Evolutionary conservation across 1,284 basidiomycete genomes (phyloP).

Genomic region (Pascua sp.): DNA sequence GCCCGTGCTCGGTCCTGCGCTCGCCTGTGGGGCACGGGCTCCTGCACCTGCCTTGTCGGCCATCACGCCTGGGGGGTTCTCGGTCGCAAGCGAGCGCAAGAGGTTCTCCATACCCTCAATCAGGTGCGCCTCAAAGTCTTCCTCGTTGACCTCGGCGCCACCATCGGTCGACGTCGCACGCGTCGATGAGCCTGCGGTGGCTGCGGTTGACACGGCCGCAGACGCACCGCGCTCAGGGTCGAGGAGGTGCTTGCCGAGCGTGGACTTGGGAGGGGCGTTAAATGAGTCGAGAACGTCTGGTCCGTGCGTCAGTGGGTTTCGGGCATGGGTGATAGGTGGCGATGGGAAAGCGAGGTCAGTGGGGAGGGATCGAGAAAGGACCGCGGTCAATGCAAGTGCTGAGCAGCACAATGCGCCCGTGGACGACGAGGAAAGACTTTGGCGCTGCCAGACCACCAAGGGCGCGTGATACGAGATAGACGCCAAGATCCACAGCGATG

Average conservation of each 20-base stretch:
- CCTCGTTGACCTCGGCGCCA: conserved; percentile 34
- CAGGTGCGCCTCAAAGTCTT: conserved; percentile 65
- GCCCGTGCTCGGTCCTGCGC: neutral
- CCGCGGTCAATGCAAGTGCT: no score
- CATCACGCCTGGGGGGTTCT: conserved; percentile 31
- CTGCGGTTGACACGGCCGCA: conserved; percentile 17
- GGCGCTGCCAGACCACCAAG: no score
- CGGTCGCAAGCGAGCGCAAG: conserved; percentile 62
- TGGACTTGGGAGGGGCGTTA: conserved; percentile 22
- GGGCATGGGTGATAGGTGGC: neutral
- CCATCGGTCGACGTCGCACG: no score
- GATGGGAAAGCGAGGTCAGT: neutral
- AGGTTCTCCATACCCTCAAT: conserved; percentile 80
- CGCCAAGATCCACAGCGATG: no score
- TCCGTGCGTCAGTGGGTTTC: neutral
- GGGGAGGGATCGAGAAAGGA: no score
- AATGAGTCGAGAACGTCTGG: conserved; percentile 47
- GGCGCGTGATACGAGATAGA: no score
- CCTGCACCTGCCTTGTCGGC: neutral
- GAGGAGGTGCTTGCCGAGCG: conserved; percentile 8
- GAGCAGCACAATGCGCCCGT: no score
- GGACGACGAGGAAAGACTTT: no score
- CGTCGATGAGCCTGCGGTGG: conserved; percentile 14
- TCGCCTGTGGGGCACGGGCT: neutral
- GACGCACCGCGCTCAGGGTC: neutral